Evolutionary conservation across 2,329 filamentous ascomycete species (phyloP).

Genomic region (Beauveria rudraprayagi): DNA sequence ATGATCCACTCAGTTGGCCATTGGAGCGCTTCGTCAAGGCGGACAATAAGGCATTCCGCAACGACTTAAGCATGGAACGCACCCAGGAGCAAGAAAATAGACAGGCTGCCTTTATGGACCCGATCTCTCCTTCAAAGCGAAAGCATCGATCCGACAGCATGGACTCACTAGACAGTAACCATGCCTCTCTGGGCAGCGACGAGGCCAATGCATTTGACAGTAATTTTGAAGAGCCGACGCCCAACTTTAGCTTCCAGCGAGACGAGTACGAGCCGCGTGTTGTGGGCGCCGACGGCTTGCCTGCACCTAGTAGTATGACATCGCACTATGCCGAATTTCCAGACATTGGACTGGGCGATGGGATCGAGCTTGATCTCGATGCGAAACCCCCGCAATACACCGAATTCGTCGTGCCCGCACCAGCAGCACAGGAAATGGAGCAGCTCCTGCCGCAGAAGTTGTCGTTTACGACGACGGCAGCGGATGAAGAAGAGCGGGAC

Average conservation of each 20-base stretch:
- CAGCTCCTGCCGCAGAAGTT: background rate
- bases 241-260: constrained; percentile 1
- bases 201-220: constrained; percentile 24
- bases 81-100: constrained; percentile 17
- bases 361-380: background rate
- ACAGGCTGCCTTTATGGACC: constrained; percentile 25
- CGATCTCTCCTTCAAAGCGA: constrained; percentile 37
- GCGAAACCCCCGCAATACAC: background rate
- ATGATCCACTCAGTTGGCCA: constrained; percentile 29
- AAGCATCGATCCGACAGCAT: constrained; percentile 38
- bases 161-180: constrained; percentile 39
- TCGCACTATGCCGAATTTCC: background rate
- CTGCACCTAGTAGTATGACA: background rate
- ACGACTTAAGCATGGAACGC: constrained; percentile 37
- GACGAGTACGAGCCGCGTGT: background rate
- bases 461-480: background rate
- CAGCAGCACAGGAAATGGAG: constrained; percentile 4
- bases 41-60: constrained; percentile 45
- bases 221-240: constrained; percentile 6
- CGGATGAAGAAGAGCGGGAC: background rate
- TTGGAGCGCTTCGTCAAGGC: constrained; percentile 39
- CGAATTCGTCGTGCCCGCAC: background rate
- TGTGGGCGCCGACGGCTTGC: background rate
- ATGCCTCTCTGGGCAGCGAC: constrained; percentile 36
- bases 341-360: no score